A percentile compares a stretch with the other conserved stretches of the same genome.
phyloP scores from a whole-genome alignment of 2,329 filamentous ascomycete genomes.

The Diaporthe batatas region DNA sequence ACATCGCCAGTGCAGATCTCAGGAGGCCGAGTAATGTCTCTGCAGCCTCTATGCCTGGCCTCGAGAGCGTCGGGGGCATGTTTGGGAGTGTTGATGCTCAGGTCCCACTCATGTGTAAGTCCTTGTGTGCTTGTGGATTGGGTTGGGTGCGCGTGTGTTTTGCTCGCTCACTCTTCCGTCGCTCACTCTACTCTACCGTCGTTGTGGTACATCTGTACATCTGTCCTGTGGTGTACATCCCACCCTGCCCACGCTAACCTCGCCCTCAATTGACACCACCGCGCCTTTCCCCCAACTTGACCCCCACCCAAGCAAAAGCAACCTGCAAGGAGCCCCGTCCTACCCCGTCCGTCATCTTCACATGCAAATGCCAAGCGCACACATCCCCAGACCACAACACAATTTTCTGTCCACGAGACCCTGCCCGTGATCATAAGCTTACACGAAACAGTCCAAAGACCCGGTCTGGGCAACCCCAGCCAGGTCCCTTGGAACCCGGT shows the following conservation, averaged over 20 bases:
- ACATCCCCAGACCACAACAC: conserved; percentile 16
- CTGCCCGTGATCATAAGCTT: conserved; percentile 30
- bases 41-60: conserved; percentile 46
- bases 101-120: conserved; percentile 64
- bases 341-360: conserved; percentile 37
- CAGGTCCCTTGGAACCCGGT: conserved; percentile 48
- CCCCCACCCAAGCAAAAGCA: conserved; percentile 7
- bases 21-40: conserved; percentile 54
- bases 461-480: conserved; percentile 39
- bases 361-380: conserved; percentile 42
- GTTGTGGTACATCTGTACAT: too few relatives aligned
- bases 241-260: conserved; percentile 2
- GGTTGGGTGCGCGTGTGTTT: background rate
- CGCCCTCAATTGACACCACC: background rate
- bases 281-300: background rate
- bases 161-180: conserved; percentile 2
- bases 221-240: background rate
- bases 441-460: conserved; percentile 43
- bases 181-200: too few relatives aligned
- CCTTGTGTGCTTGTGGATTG: background rate
- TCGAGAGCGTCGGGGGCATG: conserved; percentile 37
- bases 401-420: conserved; percentile 43
- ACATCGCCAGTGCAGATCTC: conserved; percentile 55
- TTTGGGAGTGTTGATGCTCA: conserved; percentile 54
- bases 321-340: background rate